Percentiles rank a stretch among this genome's conserved stretches.
These are phyloP conservation scores for Combretum micranthum DNA, from an alignment of 345 rosid genomes.

Conservation along the genomic window DNA sequence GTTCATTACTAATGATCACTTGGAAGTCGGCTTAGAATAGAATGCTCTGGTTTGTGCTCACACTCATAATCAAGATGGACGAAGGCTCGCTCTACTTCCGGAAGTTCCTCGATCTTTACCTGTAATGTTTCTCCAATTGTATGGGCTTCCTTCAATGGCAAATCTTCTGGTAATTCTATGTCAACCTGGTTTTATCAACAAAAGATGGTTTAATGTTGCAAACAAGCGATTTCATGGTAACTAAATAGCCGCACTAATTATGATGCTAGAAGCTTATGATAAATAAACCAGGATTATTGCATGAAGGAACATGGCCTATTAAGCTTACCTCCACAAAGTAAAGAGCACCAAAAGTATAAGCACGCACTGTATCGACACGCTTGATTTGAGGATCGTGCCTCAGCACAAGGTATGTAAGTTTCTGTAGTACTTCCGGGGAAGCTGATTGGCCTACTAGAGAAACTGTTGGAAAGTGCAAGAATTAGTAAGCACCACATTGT, in stretches of 20 bases:
- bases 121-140: slow-evolving; percentile 6
- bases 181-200: slow-evolving; percentile 11
- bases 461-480: not conserved
- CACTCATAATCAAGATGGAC: slow-evolving; percentile 92
- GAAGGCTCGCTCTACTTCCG: slow-evolving; percentile 86
- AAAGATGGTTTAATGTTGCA: not conserved
- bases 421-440: slow-evolving; percentile 21
- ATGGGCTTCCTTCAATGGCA: slow-evolving; percentile 7
- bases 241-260: too few species aligned
- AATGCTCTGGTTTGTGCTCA: slow-evolving; percentile 89
- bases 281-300: too few species aligned
- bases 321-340: slow-evolving; percentile 27
- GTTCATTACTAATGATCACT: too few species aligned
- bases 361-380: slow-evolving; percentile 21
- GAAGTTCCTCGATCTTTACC: slow-evolving; percentile 27
- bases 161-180: slow-evolving; percentile 13
- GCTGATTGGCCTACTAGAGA: slow-evolving; percentile 22
- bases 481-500: not conserved
- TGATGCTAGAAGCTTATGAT: too few species aligned
- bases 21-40: slow-evolving; percentile 59
- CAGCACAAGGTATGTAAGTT: slow-evolving; percentile 18
- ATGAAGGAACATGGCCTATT: too few species aligned
- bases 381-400: slow-evolving; percentile 18
- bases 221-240: not conserved
- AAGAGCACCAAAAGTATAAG: slow-evolving; percentile 22